These are phyloP conservation scores for Notholithocarpus densiflorus DNA, from an alignment of 306 rosid genomes.

Conservation along the genomic window DNA sequence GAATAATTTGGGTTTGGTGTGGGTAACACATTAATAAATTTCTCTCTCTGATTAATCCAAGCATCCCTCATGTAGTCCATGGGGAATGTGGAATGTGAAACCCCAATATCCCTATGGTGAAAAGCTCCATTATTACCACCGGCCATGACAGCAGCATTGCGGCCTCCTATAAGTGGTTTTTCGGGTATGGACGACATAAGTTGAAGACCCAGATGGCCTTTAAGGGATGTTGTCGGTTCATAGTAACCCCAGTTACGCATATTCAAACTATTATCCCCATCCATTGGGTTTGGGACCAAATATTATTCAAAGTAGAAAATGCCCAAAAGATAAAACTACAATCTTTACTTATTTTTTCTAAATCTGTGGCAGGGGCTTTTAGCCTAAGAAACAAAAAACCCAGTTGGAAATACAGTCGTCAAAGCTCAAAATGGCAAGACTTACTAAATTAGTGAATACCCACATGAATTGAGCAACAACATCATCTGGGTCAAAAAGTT, in stretches of 20 bases:
- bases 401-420: no score
- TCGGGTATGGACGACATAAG: slow-evolving; percentile 86
- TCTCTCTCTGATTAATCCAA: slow-evolving; percentile 82
- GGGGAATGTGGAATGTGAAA: slow-evolving; percentile 57
- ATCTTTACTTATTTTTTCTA: no score
- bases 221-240: slow-evolving; percentile 63
- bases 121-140: slow-evolving; percentile 46
- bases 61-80: slow-evolving; percentile 77
- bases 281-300: slow-evolving; percentile 39
- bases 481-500: no score
- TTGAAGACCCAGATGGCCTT: slow-evolving; percentile 81
- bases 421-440: no score
- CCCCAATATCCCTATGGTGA: slow-evolving; percentile 65
- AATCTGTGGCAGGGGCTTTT: no score
- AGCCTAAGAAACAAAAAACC: no score
- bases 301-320: no score
- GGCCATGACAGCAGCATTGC: slow-evolving; percentile 48
- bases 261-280: slow-evolving; percentile 79
- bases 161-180: slow-evolving; percentile 65
- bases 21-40: slow-evolving; percentile 69
- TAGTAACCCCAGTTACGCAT: slow-evolving; percentile 95
- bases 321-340: no score
- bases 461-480: no score
- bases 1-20: slow-evolving; percentile 42
- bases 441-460: no score